Evolutionary conservation across 805 yeast species (phyloP).

Genomic region (Metschnikowia bowlesiae): DNA sequence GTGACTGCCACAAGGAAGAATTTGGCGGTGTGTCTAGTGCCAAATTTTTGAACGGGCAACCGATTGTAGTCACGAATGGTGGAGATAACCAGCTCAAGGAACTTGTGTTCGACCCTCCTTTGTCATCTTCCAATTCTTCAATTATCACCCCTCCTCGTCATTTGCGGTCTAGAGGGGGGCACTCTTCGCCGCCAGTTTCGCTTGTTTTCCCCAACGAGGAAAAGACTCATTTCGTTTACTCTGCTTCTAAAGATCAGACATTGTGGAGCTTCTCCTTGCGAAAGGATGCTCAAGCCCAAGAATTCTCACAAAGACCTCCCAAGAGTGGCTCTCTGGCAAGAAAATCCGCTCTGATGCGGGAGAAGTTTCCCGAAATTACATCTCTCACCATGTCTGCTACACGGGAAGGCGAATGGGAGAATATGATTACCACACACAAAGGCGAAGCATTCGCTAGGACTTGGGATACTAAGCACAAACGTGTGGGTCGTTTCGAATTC

Average conservation of each 20-base stretch:
- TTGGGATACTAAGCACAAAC: constrained; percentile 78
- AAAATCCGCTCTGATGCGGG: constrained; percentile 48
- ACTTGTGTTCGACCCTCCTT: constrained; percentile 87
- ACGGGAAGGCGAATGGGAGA: constrained; percentile 90
- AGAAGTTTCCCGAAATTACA: constrained; percentile 73
- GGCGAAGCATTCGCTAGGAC: constrained; percentile 82
- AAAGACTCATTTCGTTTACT: constrained; percentile 72
- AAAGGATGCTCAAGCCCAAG: constrained; percentile 95
- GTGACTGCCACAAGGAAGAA: constrained; percentile 66
- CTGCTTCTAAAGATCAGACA: constrained; percentile 81
- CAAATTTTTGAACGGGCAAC: constrained; percentile 82
- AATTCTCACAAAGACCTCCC: constrained; percentile 72
- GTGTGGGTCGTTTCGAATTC: constrained; percentile 72
- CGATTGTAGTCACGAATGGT: constrained; percentile 83
- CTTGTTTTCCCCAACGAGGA: constrained; percentile 73
- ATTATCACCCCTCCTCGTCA: constrained; percentile 87
- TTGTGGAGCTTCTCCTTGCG: constrained; percentile 91
- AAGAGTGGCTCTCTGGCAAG: constrained; percentile 22
- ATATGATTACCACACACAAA: constrained; percentile 82
- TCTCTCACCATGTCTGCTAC: constrained; percentile 68
- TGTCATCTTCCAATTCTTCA: constrained; percentile 57
- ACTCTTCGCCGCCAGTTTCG: constrained; percentile 79
- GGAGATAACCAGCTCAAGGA: constrained; percentile 88
- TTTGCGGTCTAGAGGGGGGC: constrained; percentile 96
- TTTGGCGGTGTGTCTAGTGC: constrained; percentile 76